Evolutionary conservation across 2,329 filamentous ascomycete genomes (phyloP), one percentile per base, ranked within the genome.

Genomic region (Elsinoe necatrix): DNA sequence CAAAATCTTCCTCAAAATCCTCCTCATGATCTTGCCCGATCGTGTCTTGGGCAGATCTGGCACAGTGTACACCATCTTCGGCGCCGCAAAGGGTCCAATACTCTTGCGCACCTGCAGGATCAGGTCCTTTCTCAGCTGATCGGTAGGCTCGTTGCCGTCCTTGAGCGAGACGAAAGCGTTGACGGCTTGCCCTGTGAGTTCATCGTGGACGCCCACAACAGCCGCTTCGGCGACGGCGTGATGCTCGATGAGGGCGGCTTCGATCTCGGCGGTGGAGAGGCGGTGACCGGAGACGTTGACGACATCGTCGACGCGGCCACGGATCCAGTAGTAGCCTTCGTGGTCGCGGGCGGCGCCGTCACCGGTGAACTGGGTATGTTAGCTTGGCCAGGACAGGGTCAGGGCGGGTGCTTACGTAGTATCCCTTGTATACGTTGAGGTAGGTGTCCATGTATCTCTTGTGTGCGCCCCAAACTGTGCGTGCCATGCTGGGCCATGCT

Each of bases 241-340:
- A 72, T 97, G 91, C 78, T 97, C 92, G 63, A 98, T 85, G 50
- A 98, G 83, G 16, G 93, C 93, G 25, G 93, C 93, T 75, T 98
- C 93, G 63, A 98, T 98, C 73, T 98, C 93, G 34, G 93, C 92
- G 8, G 93, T 98, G 14, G 92, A 97, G 61, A 98, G 80, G 71
- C 93, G 86, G 74, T 98, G 93, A 25, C 93, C 93, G 65, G 87
- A 93, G 61, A 98, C 93, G 73, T 98, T 98, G 72, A 98, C 92
- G 42, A 98, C 93, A 67, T 98, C 93, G 69, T 98, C 93, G 55
- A 98, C 93, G 72, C 93, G 90, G 63, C 93, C 93, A 61, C 93
- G 89, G 71, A 98, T 98, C 93, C 93, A 98, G 83, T 97, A 98
- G 79, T 96, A 98, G 57, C 93, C 93, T 67, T 98, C 93, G 73